Evolutionary conservation across 2,329 filamentous ascomycete species (phyloP), one percentile per base, ranked within the genome.

Genomic region (Emericellopsis cladophorae): DNA sequence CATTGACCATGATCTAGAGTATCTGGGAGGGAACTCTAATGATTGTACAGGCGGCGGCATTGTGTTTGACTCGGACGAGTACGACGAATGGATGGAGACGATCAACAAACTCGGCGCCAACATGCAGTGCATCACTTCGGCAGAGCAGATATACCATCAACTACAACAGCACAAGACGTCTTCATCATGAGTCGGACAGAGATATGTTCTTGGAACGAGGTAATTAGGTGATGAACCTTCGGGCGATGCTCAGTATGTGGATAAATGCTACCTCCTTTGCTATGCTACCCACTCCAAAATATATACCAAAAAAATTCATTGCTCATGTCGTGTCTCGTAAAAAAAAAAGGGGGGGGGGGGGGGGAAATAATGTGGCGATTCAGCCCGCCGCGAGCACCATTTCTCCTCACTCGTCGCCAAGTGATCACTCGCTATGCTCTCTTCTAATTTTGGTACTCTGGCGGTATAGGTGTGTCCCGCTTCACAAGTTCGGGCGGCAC

Each of bases 51-150:
- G 84, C 12, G 89, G 89, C 31, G 89, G 89, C 24, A 95, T 95
- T 53, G 89, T 95, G 35, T 95, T 90, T 55, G 92, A 96, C 61
- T 93, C 85, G 33, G 89, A 94, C 56, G 83, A 72, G 50, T 82
- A 95, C 48, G 92, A 96, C 62, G 95, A 89, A 70, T 76, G 90
- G 62, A 87, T 96, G 74, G 95, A 93, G 48, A 86, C 79, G 40
- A 80, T 92, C 66, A 96, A 98, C 68, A 98, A 98, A 72, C 68
- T 95, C 37, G 80, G 84, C 22, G 85, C 87, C 36, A 94, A 94
- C 59, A 87, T 93, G 68, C 76, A 83, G 50, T 92, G 86, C 62
- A 89, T 96, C 58, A 81, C 79, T 44, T 76, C 80, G 40, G 90
- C 89, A 2, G 90, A 95, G 65, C 72, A 81, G 57, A 55, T 73